phyloP scores from a whole-genome alignment of 1,284 basidiomycete genomes.

The Malassezia globosa region DNA sequence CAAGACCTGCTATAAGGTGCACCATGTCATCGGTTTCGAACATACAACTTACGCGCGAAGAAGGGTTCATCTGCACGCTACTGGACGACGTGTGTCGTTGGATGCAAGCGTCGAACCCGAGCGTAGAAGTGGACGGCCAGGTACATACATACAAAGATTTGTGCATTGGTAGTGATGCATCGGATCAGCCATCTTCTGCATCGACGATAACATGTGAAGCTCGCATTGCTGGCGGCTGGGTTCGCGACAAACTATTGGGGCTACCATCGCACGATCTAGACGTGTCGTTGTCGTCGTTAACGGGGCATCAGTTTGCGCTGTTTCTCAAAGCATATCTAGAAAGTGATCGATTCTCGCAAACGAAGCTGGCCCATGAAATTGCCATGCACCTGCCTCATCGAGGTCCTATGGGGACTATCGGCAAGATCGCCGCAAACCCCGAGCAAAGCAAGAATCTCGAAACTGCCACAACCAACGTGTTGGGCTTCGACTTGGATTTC shows the following conservation, averaged over 20 bases:
- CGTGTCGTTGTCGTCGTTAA: conserved; percentile 71
- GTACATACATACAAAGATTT: conserved; percentile 18
- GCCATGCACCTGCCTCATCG: background rate
- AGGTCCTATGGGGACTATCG: conserved; percentile 45
- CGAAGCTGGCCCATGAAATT: conserved; percentile 24
- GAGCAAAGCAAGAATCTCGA: conserved; percentile 97
- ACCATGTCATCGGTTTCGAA: background rate
- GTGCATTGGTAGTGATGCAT: background rate
- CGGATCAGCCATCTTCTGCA: background rate
- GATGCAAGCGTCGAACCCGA: conserved; percentile 24
- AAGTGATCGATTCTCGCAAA: conserved; percentile 48
- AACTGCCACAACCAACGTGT: conserved; percentile 76
- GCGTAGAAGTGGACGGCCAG: conserved; percentile 20
- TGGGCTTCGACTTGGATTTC: conserved; percentile 79
- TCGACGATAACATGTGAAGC: conserved; percentile 22
- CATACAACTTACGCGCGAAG: background rate
- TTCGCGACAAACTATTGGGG: conserved; percentile 84
- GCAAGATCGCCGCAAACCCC: conserved; percentile 83
- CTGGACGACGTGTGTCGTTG: conserved; percentile 36
- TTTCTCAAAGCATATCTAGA: conserved; percentile 61
- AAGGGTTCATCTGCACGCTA: conserved; percentile 23
- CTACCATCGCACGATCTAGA: conserved; percentile 83
- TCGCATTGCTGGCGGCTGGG: conserved; percentile 75
- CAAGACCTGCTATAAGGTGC: no score
- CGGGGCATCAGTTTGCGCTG: conserved; percentile 79